Conservation (phyloP, 805 yeast species). For the Myxozyma monticola region DNA sequence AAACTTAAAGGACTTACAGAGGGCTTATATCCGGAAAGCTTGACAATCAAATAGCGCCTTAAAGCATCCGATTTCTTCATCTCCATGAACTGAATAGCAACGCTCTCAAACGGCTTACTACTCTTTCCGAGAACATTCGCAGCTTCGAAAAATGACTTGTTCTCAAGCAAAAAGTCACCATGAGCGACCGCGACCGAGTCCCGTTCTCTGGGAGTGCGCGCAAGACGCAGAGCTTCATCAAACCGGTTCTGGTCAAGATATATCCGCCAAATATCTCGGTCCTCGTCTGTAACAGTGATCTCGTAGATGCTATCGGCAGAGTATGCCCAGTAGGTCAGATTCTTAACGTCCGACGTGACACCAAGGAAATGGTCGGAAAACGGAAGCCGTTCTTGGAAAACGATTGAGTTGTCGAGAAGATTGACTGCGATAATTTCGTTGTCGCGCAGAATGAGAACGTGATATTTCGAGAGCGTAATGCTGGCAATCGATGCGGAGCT, state of each 20-base stretch:
- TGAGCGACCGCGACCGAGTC: constrained; percentile 55
- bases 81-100: constrained; percentile 58
- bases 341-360: constrained; percentile 50
- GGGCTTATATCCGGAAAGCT: constrained; percentile 38
- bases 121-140: constrained; percentile 64
- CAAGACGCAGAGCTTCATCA: constrained; percentile 61
- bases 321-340: constrained; percentile 74
- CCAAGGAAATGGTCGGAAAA: constrained; percentile 47
- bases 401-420: constrained; percentile 52
- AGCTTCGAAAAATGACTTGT: constrained; percentile 37
- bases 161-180: constrained; percentile 51
- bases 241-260: constrained; percentile 54
- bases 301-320: constrained; percentile 66
- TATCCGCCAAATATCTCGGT: constrained; percentile 71
- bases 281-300: constrained; percentile 66
- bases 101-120: constrained; percentile 65
- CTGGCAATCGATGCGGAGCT: constrained; percentile 35
- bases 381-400: constrained; percentile 45
- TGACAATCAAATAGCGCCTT: constrained; percentile 47
- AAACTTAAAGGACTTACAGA: constrained; percentile 8
- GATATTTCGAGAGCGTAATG: constrained; percentile 54
- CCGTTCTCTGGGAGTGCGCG: constrained; percentile 43
- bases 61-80: constrained; percentile 46
- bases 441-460: constrained; percentile 51
- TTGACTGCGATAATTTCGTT: constrained; percentile 49